Conservation (phyloP, 1,284 basidiomycete genomes). For the Sanghuangporus baumii region DNA sequence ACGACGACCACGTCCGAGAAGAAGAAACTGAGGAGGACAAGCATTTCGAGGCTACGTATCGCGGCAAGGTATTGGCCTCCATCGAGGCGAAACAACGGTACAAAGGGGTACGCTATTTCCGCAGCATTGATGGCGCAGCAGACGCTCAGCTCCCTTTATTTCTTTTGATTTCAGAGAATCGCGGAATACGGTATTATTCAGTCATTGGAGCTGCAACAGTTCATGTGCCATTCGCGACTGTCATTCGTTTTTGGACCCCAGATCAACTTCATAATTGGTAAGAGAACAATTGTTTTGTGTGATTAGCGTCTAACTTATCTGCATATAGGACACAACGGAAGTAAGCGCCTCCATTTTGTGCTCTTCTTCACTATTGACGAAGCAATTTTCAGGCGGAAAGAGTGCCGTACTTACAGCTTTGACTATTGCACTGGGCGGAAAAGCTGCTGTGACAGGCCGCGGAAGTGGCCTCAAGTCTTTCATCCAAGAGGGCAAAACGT, state of each 20-base stretch:
- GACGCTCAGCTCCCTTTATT: neutral
- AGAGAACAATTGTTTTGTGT: conserved; percentile 31
- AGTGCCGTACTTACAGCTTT: conserved; percentile 93
- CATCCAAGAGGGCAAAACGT: conserved; percentile 83
- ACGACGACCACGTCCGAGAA: conserved; percentile 27
- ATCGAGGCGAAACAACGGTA: conserved; percentile 48
- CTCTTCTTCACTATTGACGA: neutral
- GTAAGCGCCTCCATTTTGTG: conserved; percentile 36
- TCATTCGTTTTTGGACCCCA: conserved; percentile 81
- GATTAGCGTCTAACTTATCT: neutral
- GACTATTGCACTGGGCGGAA: conserved; percentile 91
- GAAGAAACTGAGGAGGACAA: conserved; percentile 47
- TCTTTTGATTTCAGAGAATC: conserved; percentile 43
- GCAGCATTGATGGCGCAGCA: neutral
- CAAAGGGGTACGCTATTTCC: conserved; percentile 45
- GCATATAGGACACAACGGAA: conserved; percentile 68
- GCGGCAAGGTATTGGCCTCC: conserved; percentile 47
- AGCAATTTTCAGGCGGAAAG: conserved; percentile 68
- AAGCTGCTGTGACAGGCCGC: conserved; percentile 84
- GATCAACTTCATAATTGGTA: conserved; percentile 96
- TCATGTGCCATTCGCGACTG: conserved; percentile 93
- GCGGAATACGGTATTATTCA: conserved; percentile 88
- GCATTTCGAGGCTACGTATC: conserved; percentile 54
- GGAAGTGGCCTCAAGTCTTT: conserved; percentile 85
- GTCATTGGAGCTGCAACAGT: conserved; percentile 82